These are phyloP conservation scores for Biancaea sappan DNA, from an alignment of 306 rosid genomes.

Conservation along the genomic window DNA sequence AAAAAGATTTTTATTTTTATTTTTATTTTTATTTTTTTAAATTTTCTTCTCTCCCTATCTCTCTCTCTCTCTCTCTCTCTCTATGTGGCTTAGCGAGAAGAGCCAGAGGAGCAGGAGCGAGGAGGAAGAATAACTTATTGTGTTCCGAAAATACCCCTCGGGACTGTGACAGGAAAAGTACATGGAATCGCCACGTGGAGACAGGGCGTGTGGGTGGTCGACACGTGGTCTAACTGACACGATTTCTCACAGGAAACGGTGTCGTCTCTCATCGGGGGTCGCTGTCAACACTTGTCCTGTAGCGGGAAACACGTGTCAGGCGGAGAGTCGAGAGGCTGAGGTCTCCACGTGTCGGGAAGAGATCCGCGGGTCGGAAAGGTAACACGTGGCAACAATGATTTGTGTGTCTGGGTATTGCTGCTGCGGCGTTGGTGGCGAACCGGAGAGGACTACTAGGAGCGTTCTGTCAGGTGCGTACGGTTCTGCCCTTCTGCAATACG, in stretches of 20 bases:
- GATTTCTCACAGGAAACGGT: conserved; percentile 13
- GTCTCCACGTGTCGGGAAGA: conserved; percentile 48
- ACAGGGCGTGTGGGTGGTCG: background rate
- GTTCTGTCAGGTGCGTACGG: too few relatives aligned
- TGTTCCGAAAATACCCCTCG: conserved; percentile 54
- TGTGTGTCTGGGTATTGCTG: conserved; percentile 23
- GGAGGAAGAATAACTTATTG: background rate
- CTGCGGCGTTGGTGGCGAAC: conserved; percentile 42
- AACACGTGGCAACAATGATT: conserved; percentile 47
- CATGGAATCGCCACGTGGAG: conserved; percentile 56
- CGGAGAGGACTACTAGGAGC: too few relatives aligned
- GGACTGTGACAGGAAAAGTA: conserved; percentile 32
- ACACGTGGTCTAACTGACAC: conserved; percentile 60
- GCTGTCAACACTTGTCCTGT: conserved; percentile 40
- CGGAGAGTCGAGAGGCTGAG: too few relatives aligned
- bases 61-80: too few relatives aligned
- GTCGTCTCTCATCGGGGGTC: conserved; percentile 33
- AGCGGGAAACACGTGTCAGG: conserved; percentile 50
- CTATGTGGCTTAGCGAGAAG: background rate
- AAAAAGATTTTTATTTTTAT: too few relatives aligned
- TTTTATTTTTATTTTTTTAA: too few relatives aligned
- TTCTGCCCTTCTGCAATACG: background rate
- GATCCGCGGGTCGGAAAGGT: background rate
- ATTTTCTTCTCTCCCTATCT: too few relatives aligned
- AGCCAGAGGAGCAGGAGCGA: background rate